Evolutionary conservation across 768 basidiomycete genomes (phyloP).

Genomic region (Kondoa subrosea): DNA sequence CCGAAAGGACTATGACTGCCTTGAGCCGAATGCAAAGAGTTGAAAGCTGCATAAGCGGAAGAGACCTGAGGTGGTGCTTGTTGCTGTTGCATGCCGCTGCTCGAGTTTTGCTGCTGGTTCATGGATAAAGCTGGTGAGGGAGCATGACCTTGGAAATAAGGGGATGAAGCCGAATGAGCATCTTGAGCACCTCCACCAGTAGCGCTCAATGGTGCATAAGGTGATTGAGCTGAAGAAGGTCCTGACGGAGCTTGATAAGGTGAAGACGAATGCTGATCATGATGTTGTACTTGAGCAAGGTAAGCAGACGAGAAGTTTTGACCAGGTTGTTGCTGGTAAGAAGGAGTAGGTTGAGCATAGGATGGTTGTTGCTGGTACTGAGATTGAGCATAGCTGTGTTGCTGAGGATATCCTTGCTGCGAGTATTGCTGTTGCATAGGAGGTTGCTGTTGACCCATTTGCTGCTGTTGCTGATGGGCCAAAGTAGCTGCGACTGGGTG

Average conservation of each 20-base stretch:
- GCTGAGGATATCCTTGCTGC: background rate
- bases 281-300: constrained; percentile 15
- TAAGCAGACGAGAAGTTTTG: constrained; percentile 20
- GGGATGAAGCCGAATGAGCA: constrained; percentile 14
- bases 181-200: constrained; percentile 10
- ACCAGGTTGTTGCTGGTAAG: constrained; percentile 8
- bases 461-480: constrained; percentile 7
- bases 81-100: constrained; percentile 6
- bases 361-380: constrained; percentile 14
- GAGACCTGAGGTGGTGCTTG: constrained; percentile 9
- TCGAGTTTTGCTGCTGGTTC: constrained; percentile 15
- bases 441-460: constrained; percentile 3
- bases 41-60: constrained; percentile 21
- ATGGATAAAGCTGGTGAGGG: constrained; percentile 18
- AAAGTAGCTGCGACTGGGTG: background rate
- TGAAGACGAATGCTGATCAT: constrained; percentile 11
- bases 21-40: constrained; percentile 18
- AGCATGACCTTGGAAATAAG: constrained; percentile 24
- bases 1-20: constrained; percentile 11
- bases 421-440: constrained; percentile 8
- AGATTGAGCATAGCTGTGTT: constrained; percentile 1
- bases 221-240: background rate
- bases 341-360: constrained; percentile 15
- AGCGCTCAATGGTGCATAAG: constrained; percentile 19
- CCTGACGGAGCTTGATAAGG: constrained; percentile 9